Evolutionary conservation across 495 filamentous ascomycete genomes (phyloP), one percentile per base, ranked within the genome.

Genomic region (Cryomyces minteri): DNA sequence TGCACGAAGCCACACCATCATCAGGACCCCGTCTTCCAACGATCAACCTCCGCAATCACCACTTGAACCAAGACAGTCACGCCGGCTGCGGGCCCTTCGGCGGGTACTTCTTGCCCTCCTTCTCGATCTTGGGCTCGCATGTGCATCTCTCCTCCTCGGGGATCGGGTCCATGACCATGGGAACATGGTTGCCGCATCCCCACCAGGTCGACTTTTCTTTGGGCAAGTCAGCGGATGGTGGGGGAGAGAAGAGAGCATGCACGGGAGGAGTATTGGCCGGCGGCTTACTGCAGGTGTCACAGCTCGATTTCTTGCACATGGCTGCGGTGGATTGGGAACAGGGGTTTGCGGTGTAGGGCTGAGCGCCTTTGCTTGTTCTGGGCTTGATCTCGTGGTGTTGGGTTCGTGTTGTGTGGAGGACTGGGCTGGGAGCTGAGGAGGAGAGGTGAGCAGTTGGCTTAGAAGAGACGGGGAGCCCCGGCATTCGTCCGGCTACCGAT

Each of bases 101-200:
- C 29, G 60, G 60, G 43, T 61, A 65, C 44, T 51, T n/a, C 14
- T 52, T 53, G 4, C 62, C 61, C 9, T 56, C 57, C 37, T 48
- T 53, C 51, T 62, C 59, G 41, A 63, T 52, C 49, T 62, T 58
- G 31, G 62, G 62, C 32, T 54, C 64, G 51, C 72, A 74, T 4
- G 64, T 65, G 57, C 67, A 77, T 39, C 62, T 60, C 12, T 68
- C 50, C 2, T 50, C 56, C 25, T 59, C 54, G 0, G 67, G 58
- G 10, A 77, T 62, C 1, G 48, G 37, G 34, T 63, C 48, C 51
- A 77, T 67, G 30, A 66, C 59, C 11, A 29, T 32, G 2, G 62
- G 53, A n/a, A 65, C 51, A 45, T 65, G 62, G 34, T 49, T 49
- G 50, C 57, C 58, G 50, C 61, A 63, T 39, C 61, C 62, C 51